Conservation (phyloP, 2,329 filamentous ascomycete genomes). For the Orbilia blumenaviensis region DNA sequence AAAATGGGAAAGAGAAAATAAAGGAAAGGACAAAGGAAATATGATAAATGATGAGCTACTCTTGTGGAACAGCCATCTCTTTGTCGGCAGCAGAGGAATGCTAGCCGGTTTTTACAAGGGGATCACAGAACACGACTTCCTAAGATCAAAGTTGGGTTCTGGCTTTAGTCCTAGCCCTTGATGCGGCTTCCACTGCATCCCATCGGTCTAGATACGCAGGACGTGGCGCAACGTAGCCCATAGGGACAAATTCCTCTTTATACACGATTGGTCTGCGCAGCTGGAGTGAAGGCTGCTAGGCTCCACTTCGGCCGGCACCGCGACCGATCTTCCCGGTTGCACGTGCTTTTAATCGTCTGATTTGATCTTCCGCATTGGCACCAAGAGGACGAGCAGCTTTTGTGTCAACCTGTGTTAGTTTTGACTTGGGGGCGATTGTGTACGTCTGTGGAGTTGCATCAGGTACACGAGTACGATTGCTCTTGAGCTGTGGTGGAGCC, state of each 20-base stretch:
- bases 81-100: too few relatives aligned
- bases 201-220: not conserved
- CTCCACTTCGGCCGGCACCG: slow-evolving; percentile 30
- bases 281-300: slow-evolving; percentile 28
- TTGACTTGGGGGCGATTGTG: slow-evolving; percentile 56
- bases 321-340: slow-evolving; percentile 37
- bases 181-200: not conserved
- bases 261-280: slow-evolving; percentile 15
- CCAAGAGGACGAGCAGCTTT: slow-evolving; percentile 55
- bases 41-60: too few relatives aligned
- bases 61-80: too few relatives aligned
- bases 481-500: slow-evolving; percentile 56
- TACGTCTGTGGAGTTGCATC: slow-evolving; percentile 56
- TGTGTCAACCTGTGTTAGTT: slow-evolving; percentile 29
- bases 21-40: not conserved
- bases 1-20: not conserved
- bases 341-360: slow-evolving; percentile 57
- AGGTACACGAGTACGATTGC: slow-evolving; percentile 57
- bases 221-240: not conserved
- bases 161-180: not conserved
- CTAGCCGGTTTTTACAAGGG: not conserved
- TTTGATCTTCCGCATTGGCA: slow-evolving; percentile 57
- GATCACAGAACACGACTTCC: too few relatives aligned
- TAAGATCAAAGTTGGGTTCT: too few relatives aligned
- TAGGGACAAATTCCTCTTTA: not conserved